Conservation (phyloP, 192 early-diverging fungal genomes). For the Coemansia sp. region DNA sequence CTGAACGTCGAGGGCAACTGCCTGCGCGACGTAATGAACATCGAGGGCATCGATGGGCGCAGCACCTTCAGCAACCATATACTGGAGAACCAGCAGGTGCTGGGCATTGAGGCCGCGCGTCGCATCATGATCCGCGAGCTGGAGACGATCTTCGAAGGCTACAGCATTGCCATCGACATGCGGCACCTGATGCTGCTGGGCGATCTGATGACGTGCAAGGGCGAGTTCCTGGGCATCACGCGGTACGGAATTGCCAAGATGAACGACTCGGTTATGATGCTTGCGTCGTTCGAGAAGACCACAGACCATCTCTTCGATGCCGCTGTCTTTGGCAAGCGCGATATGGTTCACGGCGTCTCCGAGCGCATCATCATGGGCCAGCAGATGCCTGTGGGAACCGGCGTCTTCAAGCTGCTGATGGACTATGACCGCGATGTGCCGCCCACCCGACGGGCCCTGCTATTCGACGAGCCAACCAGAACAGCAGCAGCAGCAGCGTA, state of each 20-base stretch:
- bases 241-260: slow-evolving; percentile 99
- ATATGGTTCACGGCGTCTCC: slow-evolving; percentile 93
- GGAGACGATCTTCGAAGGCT: slow-evolving; percentile 76
- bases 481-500: neutral
- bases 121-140: slow-evolving; percentile 91
- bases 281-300: slow-evolving; percentile 99
- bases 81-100: slow-evolving; percentile 83
- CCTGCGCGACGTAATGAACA: slow-evolving; percentile 91
- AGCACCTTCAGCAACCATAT: slow-evolving; percentile 87
- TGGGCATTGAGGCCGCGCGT: slow-evolving; percentile 97
- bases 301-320: slow-evolving; percentile 99
- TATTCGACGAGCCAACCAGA: slow-evolving; percentile 63
- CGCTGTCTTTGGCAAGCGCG: slow-evolving; percentile 90
- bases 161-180: slow-evolving; percentile 93
- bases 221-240: slow-evolving; percentile 97
- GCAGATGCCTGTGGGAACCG: slow-evolving; percentile 96
- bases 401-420: slow-evolving; percentile 91
- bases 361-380: slow-evolving; percentile 99
- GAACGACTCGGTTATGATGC: slow-evolving; percentile 99
- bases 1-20: slow-evolving; percentile 94
- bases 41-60: slow-evolving; percentile 84
- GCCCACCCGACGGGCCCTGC: slow-evolving; percentile 58
- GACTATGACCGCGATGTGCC: slow-evolving; percentile 62
- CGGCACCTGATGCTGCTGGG: slow-evolving; percentile 96
- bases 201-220: slow-evolving; percentile 98